Percentiles rank a stretch among this genome's conserved stretches.
Evolutionary conservation across 225 moss, liverwort and hornwort genomes (phyloP).

Genomic region (Polytrichum commune): DNA sequence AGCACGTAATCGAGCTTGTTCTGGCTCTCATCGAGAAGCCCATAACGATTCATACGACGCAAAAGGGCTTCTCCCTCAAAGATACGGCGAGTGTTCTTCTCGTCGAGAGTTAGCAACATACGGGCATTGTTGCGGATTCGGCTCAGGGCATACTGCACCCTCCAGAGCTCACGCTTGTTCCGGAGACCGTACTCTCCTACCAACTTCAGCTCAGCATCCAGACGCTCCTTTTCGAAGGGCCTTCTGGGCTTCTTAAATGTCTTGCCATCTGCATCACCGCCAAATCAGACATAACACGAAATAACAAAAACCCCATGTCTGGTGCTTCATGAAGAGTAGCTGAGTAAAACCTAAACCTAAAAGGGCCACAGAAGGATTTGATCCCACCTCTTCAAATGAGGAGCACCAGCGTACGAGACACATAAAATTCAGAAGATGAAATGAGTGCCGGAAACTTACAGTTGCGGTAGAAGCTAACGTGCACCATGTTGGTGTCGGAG

Average conservation of each 20-base stretch:
- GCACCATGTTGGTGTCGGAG: constrained; percentile 41
- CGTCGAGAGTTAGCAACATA: constrained; percentile 57
- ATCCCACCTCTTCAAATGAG: not conserved
- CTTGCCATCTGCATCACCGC: constrained; percentile 52
- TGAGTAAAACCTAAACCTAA: not conserved
- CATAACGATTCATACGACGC: constrained; percentile 61
- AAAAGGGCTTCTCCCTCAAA: constrained; percentile 70
- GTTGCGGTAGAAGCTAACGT: constrained; percentile 55
- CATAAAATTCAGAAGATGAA: not conserved
- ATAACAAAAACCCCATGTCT: not conserved
- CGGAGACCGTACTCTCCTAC: constrained; percentile 71
- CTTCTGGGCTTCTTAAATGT: constrained; percentile 74
- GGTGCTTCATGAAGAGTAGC: not conserved
- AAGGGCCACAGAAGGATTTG: not conserved
- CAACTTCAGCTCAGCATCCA: constrained; percentile 69
- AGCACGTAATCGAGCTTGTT: constrained; percentile 68
- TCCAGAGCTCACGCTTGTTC: constrained; percentile 70
- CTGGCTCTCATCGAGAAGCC: constrained; percentile 61
- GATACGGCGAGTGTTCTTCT: constrained; percentile 57
- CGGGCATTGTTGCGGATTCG: constrained; percentile 73
- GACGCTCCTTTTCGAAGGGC: constrained; percentile 73
- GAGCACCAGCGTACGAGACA: not conserved
- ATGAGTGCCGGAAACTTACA: constrained; percentile 30
- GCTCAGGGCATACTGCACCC: constrained; percentile 58
- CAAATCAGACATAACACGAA: not conserved